Base-by-base conservation (phyloP, 768 basidiomycete species). In the Suillus weaverae region DNA sequence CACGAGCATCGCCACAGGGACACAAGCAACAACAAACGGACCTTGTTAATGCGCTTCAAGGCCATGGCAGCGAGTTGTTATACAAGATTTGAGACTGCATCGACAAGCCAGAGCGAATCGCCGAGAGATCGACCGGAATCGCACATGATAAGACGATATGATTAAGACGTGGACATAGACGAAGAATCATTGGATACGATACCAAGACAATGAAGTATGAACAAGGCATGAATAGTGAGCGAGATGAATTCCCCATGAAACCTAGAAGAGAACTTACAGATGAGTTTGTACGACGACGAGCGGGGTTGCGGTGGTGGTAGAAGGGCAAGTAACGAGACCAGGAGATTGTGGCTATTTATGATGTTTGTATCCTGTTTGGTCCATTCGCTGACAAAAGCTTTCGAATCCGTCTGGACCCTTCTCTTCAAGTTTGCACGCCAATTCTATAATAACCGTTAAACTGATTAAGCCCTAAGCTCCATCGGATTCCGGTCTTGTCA, bases 11-110 rank as follows among this genome's bases (percentile, higher is more conserved):
- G 68, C 68, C 69, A 68, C 67, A 63, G 62, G 30, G 5, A 32
- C 16, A 57, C 57, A 59, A 41, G 57, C 3, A 11, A 62, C 50
- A 60, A 32, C 9, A 62, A 57, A 64, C 79, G 50, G 67, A 94
- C 95, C 92, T 97, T 99, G 91, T 97, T 97, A 84, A 99, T 99
- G 86, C 97, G 97, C 86, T 97, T 97, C 71, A 97, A 86, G 74
- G 97, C 95, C 97, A 98, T 98, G 72, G 71, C 50, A 55, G 8
- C 62, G 60, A 50, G 60, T 66, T 48, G 55, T 30, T 46, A 64
- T 64, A 57, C 64, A 66, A 7, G 51, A 62, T 53, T 66, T 16
- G 63, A 61, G 53, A 69, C 67, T 76, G 63, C 64, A 64, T 50
- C n/a, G 59, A 57, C 22, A 30, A 30, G 60, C 60, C 32, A n/a